A percentile compares a stretch with the other conserved stretches of the same genome.
Conservation (phyloP, 2,329 filamentous ascomycete species). For the Claviceps pazoutovae region DNA sequence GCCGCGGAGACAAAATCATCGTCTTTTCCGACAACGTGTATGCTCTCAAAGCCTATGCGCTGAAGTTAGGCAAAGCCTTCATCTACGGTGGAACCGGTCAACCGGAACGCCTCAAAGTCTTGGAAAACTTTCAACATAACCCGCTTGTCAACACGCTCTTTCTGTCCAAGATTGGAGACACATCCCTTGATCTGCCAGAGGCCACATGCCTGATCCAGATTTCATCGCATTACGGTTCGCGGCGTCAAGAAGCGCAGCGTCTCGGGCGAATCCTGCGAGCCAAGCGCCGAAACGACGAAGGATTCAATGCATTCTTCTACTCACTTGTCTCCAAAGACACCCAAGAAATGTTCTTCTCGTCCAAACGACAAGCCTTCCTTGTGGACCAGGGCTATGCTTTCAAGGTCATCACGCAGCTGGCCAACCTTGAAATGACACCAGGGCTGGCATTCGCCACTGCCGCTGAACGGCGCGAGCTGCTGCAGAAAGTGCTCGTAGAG, state of each 20-base stretch:
- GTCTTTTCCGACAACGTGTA: constrained; percentile 98
- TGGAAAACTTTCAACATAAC: constrained; percentile 94
- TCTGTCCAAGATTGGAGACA: constrained; percentile 94
- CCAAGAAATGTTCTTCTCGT: constrained; percentile 94
- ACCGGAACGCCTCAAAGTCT: constrained; percentile 68
- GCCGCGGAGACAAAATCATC: constrained; percentile 90
- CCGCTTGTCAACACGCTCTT: constrained; percentile 84
- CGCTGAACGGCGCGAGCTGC: constrained; percentile 67
- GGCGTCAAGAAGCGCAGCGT: constrained; percentile 89
- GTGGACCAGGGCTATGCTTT: constrained; percentile 98
- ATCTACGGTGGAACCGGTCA: constrained; percentile 86
- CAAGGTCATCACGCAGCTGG: constrained; percentile 93
- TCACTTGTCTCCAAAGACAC: constrained; percentile 95
- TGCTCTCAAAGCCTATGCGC: constrained; percentile 72
- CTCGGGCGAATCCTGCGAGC: constrained; percentile 86
- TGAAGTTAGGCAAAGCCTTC: constrained; percentile 71
- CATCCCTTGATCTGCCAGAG: constrained; percentile 91
- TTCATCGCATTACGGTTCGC: constrained; percentile 91
- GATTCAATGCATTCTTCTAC: constrained; percentile 99
- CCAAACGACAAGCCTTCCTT: constrained; percentile 89
- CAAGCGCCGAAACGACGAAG: constrained; percentile 91
- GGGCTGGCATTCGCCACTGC: constrained; percentile 69
- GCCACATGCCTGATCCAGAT: constrained; percentile 96
- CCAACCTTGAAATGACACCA: constrained; percentile 75
- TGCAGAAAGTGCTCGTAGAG: constrained; percentile 80